These are phyloP conservation scores for Globisporangium nagaii DNA, from an alignment of 352 stramenopile species.

Conservation along the genomic window DNA sequence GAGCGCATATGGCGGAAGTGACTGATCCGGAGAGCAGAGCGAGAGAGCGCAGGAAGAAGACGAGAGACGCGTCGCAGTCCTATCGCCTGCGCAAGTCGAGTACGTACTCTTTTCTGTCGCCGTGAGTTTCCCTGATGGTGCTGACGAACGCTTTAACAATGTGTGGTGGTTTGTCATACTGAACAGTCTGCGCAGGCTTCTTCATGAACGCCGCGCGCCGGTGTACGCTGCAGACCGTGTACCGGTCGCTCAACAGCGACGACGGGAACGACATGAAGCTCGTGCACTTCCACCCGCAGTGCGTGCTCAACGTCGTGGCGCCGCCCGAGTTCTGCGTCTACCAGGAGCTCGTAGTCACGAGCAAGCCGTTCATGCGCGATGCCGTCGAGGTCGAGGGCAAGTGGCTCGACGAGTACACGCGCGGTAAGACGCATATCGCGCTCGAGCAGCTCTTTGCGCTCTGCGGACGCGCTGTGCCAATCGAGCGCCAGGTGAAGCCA, in stretches of 20 bases:
- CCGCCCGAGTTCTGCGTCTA: constrained; percentile 58
- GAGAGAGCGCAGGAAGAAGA: not conserved
- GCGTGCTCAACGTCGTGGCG: constrained; percentile 33
- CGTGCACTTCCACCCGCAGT: constrained; percentile 67
- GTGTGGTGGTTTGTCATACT: not conserved
- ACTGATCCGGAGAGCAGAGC: not conserved
- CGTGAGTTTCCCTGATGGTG: not conserved
- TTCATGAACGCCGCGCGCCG: constrained; percentile 57
- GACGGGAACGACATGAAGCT: constrained; percentile 28
- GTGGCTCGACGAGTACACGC: constrained; percentile 48
- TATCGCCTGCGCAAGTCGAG: constrained; percentile 29
- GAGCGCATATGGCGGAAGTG: not conserved
- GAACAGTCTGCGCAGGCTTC: constrained; percentile 50
- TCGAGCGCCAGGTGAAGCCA: not conserved
- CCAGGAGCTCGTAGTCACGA: constrained; percentile 70
- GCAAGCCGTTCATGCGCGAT: constrained; percentile 62
- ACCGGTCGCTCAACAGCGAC: constrained; percentile 24
- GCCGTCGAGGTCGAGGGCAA: constrained; percentile 36
- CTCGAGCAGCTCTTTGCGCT: constrained; percentile 36
- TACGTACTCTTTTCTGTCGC: constrained; percentile 1
- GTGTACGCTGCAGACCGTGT: constrained; percentile 62
- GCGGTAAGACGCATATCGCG: constrained; percentile 23
- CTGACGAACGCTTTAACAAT: not conserved
- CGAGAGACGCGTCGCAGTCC: constrained; percentile 11
- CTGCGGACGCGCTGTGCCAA: constrained; percentile 29